These are phyloP conservation scores for Candida coleopterorum DNA, from an alignment of 805 yeast genomes.

Conservation along the genomic window DNA sequence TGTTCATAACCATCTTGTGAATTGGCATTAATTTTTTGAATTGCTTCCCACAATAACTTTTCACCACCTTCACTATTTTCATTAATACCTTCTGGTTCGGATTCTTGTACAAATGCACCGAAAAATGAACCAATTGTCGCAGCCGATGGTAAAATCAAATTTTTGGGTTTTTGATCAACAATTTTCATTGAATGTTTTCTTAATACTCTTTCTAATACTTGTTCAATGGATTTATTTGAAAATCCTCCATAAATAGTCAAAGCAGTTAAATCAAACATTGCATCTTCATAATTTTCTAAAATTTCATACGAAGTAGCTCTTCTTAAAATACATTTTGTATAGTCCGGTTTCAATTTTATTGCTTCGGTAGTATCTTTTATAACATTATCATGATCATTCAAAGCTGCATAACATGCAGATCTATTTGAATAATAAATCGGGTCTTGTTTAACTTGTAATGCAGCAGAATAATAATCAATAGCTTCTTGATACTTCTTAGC, in stretches of 20 bases:
- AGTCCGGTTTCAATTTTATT: conserved; percentile 79
- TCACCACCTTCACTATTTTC: conserved; percentile 59
- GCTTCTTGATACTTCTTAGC: conserved; percentile 69
- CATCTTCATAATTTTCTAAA: conserved; percentile 71
- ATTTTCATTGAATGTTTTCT: conserved; percentile 72
- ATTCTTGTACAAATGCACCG: conserved; percentile 70
- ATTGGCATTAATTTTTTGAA: conserved; percentile 48
- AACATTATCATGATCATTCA: conserved; percentile 76
- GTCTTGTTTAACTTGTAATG: conserved; percentile 70
- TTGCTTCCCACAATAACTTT: conserved; percentile 59
- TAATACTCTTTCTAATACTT: conserved; percentile 81
- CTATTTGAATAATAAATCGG: conserved; percentile 92
- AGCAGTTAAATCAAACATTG: conserved; percentile 89
- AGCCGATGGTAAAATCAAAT: conserved; percentile 68
- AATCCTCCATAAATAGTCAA: conserved; percentile 82
- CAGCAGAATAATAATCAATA: conserved; percentile 71
- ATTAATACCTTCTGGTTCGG: conserved; percentile 43
- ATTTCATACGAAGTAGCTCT: conserved; percentile 91
- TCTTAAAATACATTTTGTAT: conserved; percentile 86
- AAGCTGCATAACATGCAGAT: conserved; percentile 90
- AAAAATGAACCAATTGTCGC: conserved; percentile 82
- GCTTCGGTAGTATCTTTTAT: conserved; percentile 86
- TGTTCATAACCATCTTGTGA: conserved; percentile 56
- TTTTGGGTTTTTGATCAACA: conserved; percentile 55
- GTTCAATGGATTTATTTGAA: conserved; percentile 71